These are phyloP conservation scores for Sphagnurus paluster DNA, from an alignment of 1,284 basidiomycete genomes.

Conservation along the genomic window DNA sequence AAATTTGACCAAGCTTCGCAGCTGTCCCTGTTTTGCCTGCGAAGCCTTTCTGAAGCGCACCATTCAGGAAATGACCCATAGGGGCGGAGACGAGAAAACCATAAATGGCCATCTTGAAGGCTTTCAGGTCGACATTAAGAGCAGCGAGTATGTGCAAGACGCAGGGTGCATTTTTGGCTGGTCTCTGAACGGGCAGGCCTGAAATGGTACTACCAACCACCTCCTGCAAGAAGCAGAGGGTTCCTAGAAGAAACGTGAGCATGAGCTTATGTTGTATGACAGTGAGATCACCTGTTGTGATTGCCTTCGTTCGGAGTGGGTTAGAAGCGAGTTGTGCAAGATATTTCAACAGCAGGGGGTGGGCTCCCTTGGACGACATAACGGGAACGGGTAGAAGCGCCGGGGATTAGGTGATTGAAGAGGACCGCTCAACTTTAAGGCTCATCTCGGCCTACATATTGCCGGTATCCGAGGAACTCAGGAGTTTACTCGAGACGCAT, in stretches of 20 bases:
- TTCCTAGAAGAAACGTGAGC: constrained; percentile 39
- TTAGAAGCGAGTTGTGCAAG: constrained; percentile 60
- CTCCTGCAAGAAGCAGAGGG: constrained; percentile 78
- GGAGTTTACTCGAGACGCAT: not conserved
- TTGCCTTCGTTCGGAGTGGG: constrained; percentile 74
- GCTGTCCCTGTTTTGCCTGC: constrained; percentile 70
- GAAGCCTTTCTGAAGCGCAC: constrained; percentile 73
- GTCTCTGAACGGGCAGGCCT: constrained; percentile 49
- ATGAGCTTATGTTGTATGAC: constrained; percentile 7
- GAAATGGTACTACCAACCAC: constrained; percentile 75
- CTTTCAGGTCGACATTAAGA: constrained; percentile 60
- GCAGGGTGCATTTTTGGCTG: constrained; percentile 54
- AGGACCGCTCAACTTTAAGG: constrained; percentile 5
- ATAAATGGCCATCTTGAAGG: constrained; percentile 82
- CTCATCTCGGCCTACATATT: constrained; percentile 9
- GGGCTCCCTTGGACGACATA: constrained; percentile 21
- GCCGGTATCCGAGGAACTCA: constrained; percentile 15
- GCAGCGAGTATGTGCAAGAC: constrained; percentile 54
- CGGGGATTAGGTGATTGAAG: constrained; percentile 1
- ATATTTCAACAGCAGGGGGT: constrained; percentile 65
- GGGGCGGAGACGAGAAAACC: constrained; percentile 88
- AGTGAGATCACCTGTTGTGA: constrained; percentile 56
- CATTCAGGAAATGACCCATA: constrained; percentile 73
- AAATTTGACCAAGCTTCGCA: constrained; percentile 72
- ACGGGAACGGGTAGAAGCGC: not conserved